Conservation (phyloP, 768 basidiomycete species). For the Arthromyces matolae region DNA sequence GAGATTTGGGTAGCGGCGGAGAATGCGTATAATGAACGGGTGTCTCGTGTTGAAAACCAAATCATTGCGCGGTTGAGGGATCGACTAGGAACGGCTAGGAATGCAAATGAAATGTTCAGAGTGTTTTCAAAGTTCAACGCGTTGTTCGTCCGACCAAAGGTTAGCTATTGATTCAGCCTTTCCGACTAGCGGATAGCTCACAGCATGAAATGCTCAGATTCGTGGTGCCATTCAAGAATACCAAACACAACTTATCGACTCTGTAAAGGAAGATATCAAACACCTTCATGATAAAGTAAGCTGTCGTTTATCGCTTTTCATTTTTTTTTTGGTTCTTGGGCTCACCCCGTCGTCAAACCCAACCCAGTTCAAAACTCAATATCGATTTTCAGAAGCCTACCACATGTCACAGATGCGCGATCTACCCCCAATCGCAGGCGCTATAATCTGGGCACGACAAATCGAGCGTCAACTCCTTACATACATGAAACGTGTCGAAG, state of each 20-base stretch:
- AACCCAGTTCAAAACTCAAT: conserved; percentile 87
- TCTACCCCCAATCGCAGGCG: conserved; percentile 94
- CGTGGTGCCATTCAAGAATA: conserved; percentile 99
- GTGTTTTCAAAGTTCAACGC: conserved; percentile 99
- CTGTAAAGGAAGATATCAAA: conserved; percentile 97
- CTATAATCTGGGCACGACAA: conserved; percentile 99
- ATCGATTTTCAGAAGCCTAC: conserved; percentile 91
- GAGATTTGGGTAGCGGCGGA: conserved; percentile 98
- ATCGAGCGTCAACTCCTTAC: conserved; percentile 93
- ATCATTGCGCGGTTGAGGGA: conserved; percentile 93
- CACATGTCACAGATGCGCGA: conserved; percentile 99
- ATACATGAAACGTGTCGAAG: conserved; percentile 99
- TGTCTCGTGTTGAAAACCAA: conserved; percentile 96
- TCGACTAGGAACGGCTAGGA: conserved; percentile 88
- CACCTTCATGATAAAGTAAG: conserved; percentile 85
- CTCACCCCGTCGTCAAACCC: neutral
- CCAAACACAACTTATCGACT: conserved; percentile 97
- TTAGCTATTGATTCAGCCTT: conserved; percentile 33
- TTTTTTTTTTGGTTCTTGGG: too few species aligned
- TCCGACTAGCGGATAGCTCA: too few species aligned
- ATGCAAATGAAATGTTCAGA: conserved; percentile 99
- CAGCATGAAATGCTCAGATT: conserved; percentile 52
- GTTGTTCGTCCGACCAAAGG: conserved; percentile 93
- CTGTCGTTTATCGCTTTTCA: neutral
- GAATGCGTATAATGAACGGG: conserved; percentile 96